Base-by-base conservation (phyloP, 176 grass and related monocot genomes). In the Musa itinerans region DNA sequence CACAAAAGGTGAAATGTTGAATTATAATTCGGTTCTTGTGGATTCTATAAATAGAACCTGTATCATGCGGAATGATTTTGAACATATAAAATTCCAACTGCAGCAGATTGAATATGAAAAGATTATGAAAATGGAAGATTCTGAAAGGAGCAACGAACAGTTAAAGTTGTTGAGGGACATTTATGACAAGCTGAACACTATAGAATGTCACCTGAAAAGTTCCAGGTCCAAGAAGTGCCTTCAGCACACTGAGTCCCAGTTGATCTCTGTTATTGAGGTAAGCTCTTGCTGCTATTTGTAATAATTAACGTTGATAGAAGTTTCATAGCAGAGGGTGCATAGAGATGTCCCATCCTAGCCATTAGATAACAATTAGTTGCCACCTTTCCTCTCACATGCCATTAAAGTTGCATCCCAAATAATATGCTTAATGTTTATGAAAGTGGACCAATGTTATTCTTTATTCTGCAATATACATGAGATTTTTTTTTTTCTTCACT, bases 201-300 rank as follows among this genome's bases (percentile, higher is more conserved):
- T 98, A 85, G 90, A 98, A 68, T 79, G 81, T 13, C 82, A 90
- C 57, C 90, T 86, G 74, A 87, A 84, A 78, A 50, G 54, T 54
- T 74, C 77, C 2, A 21, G 25, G 73, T 79, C 86, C 49, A 86
- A 75, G 23, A 87, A 78, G 69, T 86, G 24, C 86, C 79, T 75
- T 56, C 76, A 53, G 70, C 81, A 80, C 50, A 81, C 86, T 15
- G 71, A 88, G 21, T 23, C 67, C 5, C 76, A 82, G 8, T 50
- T 93, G 63, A 80, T 83, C 19, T 89, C 84, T 78, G 77, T 98
- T 50, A 78, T 93, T 82, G 94, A 98, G 90, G 94, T 98, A 91
- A 17, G 19, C 68, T 73, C 76, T 9, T 80, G 59, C 71, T 72
- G n/a, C 6, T 16, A 25, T 53, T 10, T 88, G 26, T 83, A 1